Evolutionary conservation across 2,329 filamentous ascomycete genomes (phyloP).

Genomic region (Aspergillus vadensis): DNA sequence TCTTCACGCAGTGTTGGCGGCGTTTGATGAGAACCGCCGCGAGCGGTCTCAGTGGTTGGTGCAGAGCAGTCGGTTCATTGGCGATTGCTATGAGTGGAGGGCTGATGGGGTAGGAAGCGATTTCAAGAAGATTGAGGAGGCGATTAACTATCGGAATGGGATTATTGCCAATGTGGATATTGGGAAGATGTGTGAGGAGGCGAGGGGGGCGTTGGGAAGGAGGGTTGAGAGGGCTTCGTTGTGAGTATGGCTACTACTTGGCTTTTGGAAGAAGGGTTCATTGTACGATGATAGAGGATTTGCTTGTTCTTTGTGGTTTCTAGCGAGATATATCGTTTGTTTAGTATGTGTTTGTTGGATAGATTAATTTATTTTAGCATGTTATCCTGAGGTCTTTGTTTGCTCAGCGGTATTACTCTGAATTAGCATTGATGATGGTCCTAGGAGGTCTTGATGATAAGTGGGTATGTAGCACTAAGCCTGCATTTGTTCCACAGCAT

Average conservation of each 20-base stretch:
- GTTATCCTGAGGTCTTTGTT: no score
- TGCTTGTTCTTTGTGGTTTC: not conserved
- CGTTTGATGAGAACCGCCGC: slow-evolving; percentile 30
- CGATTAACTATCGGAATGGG: slow-evolving; percentile 22
- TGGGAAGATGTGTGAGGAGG: slow-evolving; percentile 28
- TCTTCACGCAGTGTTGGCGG: slow-evolving; percentile 31
- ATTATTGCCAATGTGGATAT: slow-evolving; percentile 28
- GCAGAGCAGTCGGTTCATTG: slow-evolving; percentile 35
- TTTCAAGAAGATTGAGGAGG: slow-evolving; percentile 23
- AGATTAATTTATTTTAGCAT: not conserved
- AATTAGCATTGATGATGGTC: no score
- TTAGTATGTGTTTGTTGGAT: not conserved
- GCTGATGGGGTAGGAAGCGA: slow-evolving; percentile 20
- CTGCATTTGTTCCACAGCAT: no score
- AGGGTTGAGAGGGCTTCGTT: slow-evolving; percentile 16
- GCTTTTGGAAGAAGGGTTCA: no score
- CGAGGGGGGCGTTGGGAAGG: slow-evolving; percentile 23
- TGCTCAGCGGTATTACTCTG: no score
- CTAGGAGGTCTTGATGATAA: no score
- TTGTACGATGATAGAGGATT: not conserved
- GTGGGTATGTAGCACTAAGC: no score
- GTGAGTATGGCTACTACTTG: not conserved
- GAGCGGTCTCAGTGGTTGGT: slow-evolving; percentile 39
- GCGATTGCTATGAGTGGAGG: slow-evolving; percentile 39
- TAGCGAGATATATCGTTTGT: no score